Evolutionary conservation across 495 filamentous ascomycete genomes (phyloP), one percentile per base, ranked within the genome.

Genomic region (Penicillium angulare): DNA sequence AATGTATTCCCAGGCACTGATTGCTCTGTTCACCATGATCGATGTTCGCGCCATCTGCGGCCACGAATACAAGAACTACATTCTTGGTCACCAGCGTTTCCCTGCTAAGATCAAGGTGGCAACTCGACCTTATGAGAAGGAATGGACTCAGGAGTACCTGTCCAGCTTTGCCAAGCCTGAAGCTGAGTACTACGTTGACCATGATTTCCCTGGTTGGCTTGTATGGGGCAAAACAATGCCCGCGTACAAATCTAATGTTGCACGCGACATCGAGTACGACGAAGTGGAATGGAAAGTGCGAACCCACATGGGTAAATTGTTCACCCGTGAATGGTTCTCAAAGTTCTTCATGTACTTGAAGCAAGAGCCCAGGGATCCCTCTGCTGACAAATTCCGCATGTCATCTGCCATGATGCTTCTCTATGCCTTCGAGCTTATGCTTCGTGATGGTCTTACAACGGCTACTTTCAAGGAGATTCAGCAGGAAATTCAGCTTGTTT

Each of bases 151-250:
- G 48, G 74, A 86, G 17, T 95, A 87, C 57, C 73, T 99, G 2
- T 71, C 81, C 0, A 80, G 80, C 59, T 98, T 98, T 68, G 84
- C 86, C 10, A 77, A 86, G 26, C 84, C 86, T 21, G 87, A 92
- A 47, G 82, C 88, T 5, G 81, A 96, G 47, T 95, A 92, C 64
- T 96, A 88, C 55, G 82, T 97, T 47, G 93, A 99, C 61, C 81
- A 81, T 46, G 92, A 96, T 61, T 87, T 95, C 67, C 89, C 92
- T 8, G 93, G 93, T 20, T 99, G 93, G 93, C 79, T 99, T n/a
- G 89, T 93, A 6, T 99, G 93, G 93, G 83, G 82, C 10, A 86
- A 95, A 63, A 80, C 77, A 8, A 89, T 97, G 78, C 83, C 81
- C 20, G 92, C 85, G 1, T 89, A 82, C 60, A 81, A 82, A 48